A percentile compares a stretch with the other conserved stretches of the same genome.
Conservation (phyloP, 805 yeast species). For the Lipomyces sp. region DNA sequence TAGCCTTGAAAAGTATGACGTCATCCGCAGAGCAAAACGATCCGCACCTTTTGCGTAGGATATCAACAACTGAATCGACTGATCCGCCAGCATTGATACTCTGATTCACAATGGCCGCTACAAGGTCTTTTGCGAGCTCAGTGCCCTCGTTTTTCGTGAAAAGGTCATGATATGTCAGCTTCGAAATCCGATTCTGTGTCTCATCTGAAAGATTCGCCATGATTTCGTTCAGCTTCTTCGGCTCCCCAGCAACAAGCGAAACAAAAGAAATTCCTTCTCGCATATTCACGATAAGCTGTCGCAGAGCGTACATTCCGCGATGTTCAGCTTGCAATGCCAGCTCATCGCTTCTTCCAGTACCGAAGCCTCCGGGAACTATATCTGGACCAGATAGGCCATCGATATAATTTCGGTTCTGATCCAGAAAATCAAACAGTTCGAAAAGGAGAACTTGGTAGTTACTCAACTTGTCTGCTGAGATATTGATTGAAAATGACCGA, state of each 20-base stretch:
- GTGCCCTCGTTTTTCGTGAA: slow-evolving; percentile 71
- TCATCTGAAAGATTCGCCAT: slow-evolving; percentile 69
- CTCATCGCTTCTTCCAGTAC: slow-evolving; percentile 46
- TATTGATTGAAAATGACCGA: slow-evolving; percentile 19
- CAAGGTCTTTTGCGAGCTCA: slow-evolving; percentile 78
- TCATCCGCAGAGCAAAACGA: slow-evolving; percentile 93
- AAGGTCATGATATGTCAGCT: slow-evolving; percentile 72
- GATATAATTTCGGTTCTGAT: slow-evolving; percentile 53
- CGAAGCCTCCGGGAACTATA: slow-evolving; percentile 27
- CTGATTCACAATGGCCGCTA: slow-evolving; percentile 86
- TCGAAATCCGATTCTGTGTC: slow-evolving; percentile 69
- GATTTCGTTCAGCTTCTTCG: slow-evolving; percentile 52
- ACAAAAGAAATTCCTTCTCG: slow-evolving; percentile 91
- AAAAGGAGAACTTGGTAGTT: slow-evolving; percentile 42
- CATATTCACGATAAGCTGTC: slow-evolving; percentile 73
- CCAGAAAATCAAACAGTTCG: slow-evolving; percentile 47
- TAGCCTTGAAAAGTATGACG: slow-evolving; percentile 89
- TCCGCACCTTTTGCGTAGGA: slow-evolving; percentile 90
- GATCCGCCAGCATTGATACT: slow-evolving; percentile 91
- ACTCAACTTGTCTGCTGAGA: slow-evolving; percentile 39
- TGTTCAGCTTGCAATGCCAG: slow-evolving; percentile 75
- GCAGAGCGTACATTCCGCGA: slow-evolving; percentile 78
- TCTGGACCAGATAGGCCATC: slow-evolving; percentile 50
- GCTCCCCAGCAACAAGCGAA: slow-evolving; percentile 72
- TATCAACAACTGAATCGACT: slow-evolving; percentile 84